phyloP scores from a whole-genome alignment of 1,139 yeast species.

The Protomyces arabidopsidicola region DNA sequence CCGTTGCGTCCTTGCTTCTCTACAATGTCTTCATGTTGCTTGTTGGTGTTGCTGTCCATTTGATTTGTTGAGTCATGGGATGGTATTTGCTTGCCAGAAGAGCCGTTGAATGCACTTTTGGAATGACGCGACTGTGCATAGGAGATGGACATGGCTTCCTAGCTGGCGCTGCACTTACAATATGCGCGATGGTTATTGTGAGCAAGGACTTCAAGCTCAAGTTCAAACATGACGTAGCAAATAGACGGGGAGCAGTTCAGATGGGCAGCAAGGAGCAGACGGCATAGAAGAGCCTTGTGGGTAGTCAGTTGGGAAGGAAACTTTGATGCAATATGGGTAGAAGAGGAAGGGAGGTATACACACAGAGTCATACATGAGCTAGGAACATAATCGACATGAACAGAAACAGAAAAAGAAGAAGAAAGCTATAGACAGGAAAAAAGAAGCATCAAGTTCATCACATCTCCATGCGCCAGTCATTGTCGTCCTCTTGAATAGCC shows the following conservation, averaged over 20 bases:
- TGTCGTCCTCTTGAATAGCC: conserved; percentile 33
- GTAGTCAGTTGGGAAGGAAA: no score
- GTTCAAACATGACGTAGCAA: no score
- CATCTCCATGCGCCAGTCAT: conserved; percentile 36
- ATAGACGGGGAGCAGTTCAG: no score
- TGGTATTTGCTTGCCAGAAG: neutral
- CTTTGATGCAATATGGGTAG: no score
- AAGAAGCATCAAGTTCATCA: conserved; percentile 3
- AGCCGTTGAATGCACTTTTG: no score
- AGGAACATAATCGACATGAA: neutral
- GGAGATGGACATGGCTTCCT: no score
- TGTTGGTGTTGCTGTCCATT: neutral
- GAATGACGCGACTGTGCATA: no score
- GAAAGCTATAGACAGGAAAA: neutral
- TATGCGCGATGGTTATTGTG: no score
- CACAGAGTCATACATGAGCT: neutral
- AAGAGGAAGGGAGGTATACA: neutral
- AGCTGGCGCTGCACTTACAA: no score
- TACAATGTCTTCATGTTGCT: neutral
- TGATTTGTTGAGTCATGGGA: neutral
- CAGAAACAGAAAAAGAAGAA: neutral
- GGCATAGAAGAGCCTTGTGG: no score
- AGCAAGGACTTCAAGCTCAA: no score
- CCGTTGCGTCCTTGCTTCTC: conserved; percentile 7
- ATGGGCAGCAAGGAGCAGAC: no score